Evolutionary conservation across 2,329 filamentous ascomycete genomes (phyloP), one percentile per base, ranked within the genome.

Genomic region (Herpotrichia juniperi): DNA sequence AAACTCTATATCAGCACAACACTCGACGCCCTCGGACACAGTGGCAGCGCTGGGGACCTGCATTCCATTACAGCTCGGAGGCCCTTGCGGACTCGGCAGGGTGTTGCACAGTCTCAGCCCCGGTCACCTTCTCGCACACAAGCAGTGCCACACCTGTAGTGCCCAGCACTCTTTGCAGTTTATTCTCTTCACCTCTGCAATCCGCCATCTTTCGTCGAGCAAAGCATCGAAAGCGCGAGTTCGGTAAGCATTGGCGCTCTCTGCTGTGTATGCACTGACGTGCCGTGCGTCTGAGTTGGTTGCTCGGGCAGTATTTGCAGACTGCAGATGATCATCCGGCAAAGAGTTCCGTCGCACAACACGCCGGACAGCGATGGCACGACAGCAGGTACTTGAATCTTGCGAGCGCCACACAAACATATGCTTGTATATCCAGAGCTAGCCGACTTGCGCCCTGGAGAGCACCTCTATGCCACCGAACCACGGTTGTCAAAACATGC

Each of bases 71-170:
- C 37, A 12, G 10, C 25, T n/a, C 21, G 12, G 37, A 21, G 37
- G 32, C 21, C n/a, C 26, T 47, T 30, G 28, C 45, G 34, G 32
- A 26, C 45, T 40, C 45, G 45, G 31, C 44, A 35, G 30, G 21
- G 30, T 17, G 44, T 37, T 37, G 44, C 31, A 46, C 44, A 46
- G 44, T 46, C 30, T 46, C 44, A 46, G 44, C 44, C 44, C 30
- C 44, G n/a, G 11, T 37, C 6, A 17, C n/a, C 25, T 9, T 10
- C 42, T 24, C 19, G 12, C 26, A 25, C 9, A 24, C 37, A n/a
- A 24, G 21, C 37, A 19, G 16, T 37, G 17, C 34, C 17, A 8
- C 6, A n/a, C 6, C n/a, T n/a, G n/a, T n/a, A n/a, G n/a, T n/a
- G n/a, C n/a, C n/a, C n/a, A n/a, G n/a, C n/a, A n/a, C n/a, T n/a